Evolutionary conservation across 164 flowering plant species (phyloP), one percentile per base, ranked within the genome.

Genomic region (Liquidambar formosana): DNA sequence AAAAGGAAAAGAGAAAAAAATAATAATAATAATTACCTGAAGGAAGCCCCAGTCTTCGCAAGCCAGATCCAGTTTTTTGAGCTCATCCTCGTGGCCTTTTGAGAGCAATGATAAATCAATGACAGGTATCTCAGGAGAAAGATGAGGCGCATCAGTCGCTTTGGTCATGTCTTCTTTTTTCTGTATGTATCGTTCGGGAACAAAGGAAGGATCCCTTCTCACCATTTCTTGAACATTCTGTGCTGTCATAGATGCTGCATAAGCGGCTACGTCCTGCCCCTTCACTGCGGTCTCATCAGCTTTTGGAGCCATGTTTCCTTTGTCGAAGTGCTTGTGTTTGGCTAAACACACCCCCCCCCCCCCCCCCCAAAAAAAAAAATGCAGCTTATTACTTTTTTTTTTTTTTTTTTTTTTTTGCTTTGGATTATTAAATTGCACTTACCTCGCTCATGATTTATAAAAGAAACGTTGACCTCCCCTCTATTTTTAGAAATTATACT

Each of bases 11-110:
- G n/a, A n/a, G n/a, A n/a, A n/a, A n/a, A n/a, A n/a, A n/a, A n/a
- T n/a, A 2, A 33, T 33, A 33, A 33, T 10, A 14, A 22, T 5
- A 12, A 43, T 23, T 52, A 76, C 76, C 73, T 64, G 70, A 48
- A 72, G 68, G 57, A 76, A 76, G 16, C 76, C 76, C 75, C 73
- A 76, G 13, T 68, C 51, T 47, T 64, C 46, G 72, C 73, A 72
- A 59, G 79, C 79, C 28, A 63, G 4, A 33, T 72, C 76, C 1
- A 76, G 70, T 57, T 64, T 72, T 21, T 26, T 44, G 18, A 63
- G 66, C 57, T 72, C 75, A 1, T 72, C 52, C 21, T 59, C 43
- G 4, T 75, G 15, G 10, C 78, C 75, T 4, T 44, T 23, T 4
- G 54, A 28, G 21, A 71, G 76, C 67, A 59, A 41, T 12, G 65